Conservation (phyloP, 331 rosid genomes). For the Phaseolus coccineus region DNA sequence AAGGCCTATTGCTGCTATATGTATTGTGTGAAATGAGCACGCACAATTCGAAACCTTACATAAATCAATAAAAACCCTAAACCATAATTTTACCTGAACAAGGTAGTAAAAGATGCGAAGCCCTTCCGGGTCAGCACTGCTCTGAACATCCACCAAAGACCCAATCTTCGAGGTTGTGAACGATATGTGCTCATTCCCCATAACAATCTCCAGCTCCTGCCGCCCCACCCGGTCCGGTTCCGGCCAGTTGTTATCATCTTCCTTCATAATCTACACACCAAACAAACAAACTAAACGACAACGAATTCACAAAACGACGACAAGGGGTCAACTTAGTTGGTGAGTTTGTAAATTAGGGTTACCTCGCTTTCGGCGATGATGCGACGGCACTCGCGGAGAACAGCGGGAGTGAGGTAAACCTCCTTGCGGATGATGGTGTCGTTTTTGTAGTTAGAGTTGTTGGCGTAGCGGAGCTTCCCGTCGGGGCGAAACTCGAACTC, state of each 20-base stretch:
- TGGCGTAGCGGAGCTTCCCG: slow-evolving; percentile 86
- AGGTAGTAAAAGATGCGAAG: slow-evolving; percentile 97
- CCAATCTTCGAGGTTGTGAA: slow-evolving; percentile 98
- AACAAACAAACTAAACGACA: not conserved
- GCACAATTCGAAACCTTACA: not conserved
- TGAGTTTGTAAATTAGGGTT: slow-evolving; percentile 19
- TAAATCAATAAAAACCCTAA: not conserved
- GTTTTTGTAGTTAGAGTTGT: slow-evolving; percentile 97
- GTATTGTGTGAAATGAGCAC: not conserved
- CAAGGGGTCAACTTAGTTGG: too few relatives aligned
- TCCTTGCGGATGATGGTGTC: slow-evolving; percentile 97
- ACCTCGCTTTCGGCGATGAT: slow-evolving; percentile 91
- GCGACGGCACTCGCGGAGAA: slow-evolving; percentile 91
- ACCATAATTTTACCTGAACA: slow-evolving; percentile 73
- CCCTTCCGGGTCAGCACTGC: slow-evolving; percentile 96
- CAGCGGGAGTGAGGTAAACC: slow-evolving; percentile 92
- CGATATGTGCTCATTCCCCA: slow-evolving; percentile 97
- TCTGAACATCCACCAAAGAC: slow-evolving; percentile 94
- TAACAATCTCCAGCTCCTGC: slow-evolving; percentile 97
- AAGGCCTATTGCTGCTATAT: not conserved
- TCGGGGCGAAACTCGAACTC: slow-evolving; percentile 96
- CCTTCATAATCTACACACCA: slow-evolving; percentile 79
- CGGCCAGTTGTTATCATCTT: slow-evolving; percentile 98
- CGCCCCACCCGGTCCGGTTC: slow-evolving; percentile 96
- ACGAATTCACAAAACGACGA: not conserved